These are phyloP conservation scores for Hemileccinum rubropunctum DNA, from an alignment of 768 basidiomycete species.

Conservation along the genomic window DNA sequence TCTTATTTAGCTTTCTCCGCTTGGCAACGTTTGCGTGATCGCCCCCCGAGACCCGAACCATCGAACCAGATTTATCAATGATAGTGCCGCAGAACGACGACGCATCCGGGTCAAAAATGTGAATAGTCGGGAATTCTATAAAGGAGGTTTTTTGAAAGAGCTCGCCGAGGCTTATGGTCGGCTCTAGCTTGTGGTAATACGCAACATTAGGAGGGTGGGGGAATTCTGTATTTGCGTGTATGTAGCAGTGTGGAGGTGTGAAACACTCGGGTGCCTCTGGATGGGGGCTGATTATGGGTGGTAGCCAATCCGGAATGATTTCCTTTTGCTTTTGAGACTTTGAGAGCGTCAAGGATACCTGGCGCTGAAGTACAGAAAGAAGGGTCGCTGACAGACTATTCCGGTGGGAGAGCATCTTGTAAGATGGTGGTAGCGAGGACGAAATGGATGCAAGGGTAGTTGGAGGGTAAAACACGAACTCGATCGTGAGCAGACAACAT, in stretches of 20 bases:
- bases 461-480: constrained; percentile 65
- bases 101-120: constrained; percentile 61
- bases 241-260: constrained; percentile 56
- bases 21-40: constrained; percentile 37
- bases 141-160: constrained; percentile 63
- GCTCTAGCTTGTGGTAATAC: constrained; percentile 57
- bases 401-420: constrained; percentile 61
- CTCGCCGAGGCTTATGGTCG: constrained; percentile 41
- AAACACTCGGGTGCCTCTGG: constrained; percentile 57
- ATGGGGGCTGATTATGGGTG: constrained; percentile 49
- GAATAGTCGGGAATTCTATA: constrained; percentile 82
- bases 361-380: constrained; percentile 45
- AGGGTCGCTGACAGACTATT: constrained; percentile 51
- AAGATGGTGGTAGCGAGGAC: constrained; percentile 35
- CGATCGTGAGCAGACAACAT: constrained; percentile 66
- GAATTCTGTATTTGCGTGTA: constrained; percentile 43
- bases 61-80: constrained; percentile 52
- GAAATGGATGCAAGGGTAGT: constrained; percentile 42
- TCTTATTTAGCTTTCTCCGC: constrained; percentile 52
- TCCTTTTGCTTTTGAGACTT: constrained; percentile 46
- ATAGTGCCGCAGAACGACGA: constrained; percentile 54
- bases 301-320: constrained; percentile 53
- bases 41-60: constrained; percentile 10
- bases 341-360: constrained; percentile 29
- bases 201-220: constrained; percentile 27